Percentiles rank a stretch among this genome's conserved stretches.
phyloP scores from a whole-genome alignment of 208 protist species.

The Trypanosoma vivax region DNA sequence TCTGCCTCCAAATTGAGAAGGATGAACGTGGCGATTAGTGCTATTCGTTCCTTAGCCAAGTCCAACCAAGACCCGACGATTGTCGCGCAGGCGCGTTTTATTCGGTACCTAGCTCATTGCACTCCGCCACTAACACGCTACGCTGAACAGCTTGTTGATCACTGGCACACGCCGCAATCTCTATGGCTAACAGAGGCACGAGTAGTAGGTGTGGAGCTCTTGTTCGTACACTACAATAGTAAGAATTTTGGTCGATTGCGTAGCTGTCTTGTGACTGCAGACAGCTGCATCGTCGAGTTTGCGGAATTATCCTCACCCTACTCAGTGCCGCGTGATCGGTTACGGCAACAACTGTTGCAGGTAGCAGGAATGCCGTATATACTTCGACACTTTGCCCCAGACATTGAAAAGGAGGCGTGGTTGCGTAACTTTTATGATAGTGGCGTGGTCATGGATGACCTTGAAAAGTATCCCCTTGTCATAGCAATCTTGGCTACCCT shows the following conservation, averaged over 20 bases:
- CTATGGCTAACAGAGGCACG: conserved; percentile 17
- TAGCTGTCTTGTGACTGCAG: conserved; percentile 7
- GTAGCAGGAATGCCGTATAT: conserved; percentile 21
- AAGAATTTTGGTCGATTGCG: conserved; percentile 15
- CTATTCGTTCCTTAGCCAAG: conserved; percentile 56
- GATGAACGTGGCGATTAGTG: conserved; percentile 46
- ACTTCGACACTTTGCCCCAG: conserved; percentile 16
- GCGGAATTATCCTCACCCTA: background rate
- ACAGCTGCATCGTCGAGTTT: background rate
- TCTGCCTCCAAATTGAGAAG: conserved; percentile 32
- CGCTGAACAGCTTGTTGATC: conserved; percentile 62
- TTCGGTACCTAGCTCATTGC: conserved; percentile 31
- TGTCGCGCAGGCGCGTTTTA: conserved; percentile 47
- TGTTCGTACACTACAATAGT: conserved; percentile 26
- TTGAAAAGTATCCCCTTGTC: conserved; percentile 23
- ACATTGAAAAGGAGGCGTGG: conserved; percentile 16
- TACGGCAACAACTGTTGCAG: conserved; percentile 11
- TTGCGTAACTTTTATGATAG: conserved; percentile 10
- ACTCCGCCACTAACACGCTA: conserved; percentile 45
- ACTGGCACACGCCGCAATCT: conserved; percentile 41
- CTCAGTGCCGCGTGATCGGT: background rate
- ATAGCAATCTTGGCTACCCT: conserved; percentile 18
- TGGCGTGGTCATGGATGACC: conserved; percentile 19
- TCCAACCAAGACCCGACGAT: conserved; percentile 36
- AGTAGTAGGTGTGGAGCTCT: conserved; percentile 40